Evolutionary conservation across 176 grass and related monocot species (phyloP).

Genomic region (Raddia distichophylla): DNA sequence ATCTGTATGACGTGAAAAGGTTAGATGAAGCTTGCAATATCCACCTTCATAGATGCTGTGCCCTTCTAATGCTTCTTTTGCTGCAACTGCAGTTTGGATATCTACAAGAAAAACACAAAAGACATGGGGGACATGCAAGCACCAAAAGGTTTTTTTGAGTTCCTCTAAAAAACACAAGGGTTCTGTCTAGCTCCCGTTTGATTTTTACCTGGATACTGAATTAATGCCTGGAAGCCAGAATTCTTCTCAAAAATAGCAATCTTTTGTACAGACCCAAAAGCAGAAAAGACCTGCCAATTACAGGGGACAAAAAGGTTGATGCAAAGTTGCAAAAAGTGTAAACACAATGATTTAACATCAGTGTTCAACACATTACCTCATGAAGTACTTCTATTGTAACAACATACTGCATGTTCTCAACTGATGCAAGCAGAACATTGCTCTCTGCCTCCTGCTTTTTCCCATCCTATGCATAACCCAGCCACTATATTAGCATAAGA

Average conservation of each 20-base stretch:
- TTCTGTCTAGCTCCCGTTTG: slow-evolving; percentile 5
- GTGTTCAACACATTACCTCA: slow-evolving; percentile 58
- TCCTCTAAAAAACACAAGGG: background rate
- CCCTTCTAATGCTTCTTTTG: slow-evolving; percentile 74
- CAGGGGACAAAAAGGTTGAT: slow-evolving; percentile 17
- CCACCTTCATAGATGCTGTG: slow-evolving; percentile 86
- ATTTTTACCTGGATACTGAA: slow-evolving; percentile 81
- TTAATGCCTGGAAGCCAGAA: slow-evolving; percentile 81
- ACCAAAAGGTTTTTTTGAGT: slow-evolving; percentile 24
- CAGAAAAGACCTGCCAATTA: slow-evolving; percentile 84
- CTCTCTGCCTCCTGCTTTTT: slow-evolving; percentile 84
- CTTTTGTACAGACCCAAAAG: slow-evolving; percentile 94
- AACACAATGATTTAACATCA: background rate
- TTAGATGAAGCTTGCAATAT: slow-evolving; percentile 82
- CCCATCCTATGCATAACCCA: slow-evolving; percentile 55
- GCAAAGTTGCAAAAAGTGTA: slow-evolving; percentile 18
- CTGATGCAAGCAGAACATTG: slow-evolving; percentile 90
- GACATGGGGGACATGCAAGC: background rate
- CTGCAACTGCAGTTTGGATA: slow-evolving; percentile 64
- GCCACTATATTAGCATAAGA: slow-evolving; percentile 30
- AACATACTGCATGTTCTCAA: slow-evolving; percentile 99
- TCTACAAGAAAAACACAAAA: slow-evolving; percentile 56
- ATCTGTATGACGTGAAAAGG: slow-evolving; percentile 78
- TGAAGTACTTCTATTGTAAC: slow-evolving; percentile 98
- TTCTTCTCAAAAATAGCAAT: slow-evolving; percentile 96